A percentile compares a stretch with the other conserved stretches of the same genome.
phyloP scores from a whole-genome alignment of 495 filamentous ascomycete species.

The Apodospora peruviana region DNA sequence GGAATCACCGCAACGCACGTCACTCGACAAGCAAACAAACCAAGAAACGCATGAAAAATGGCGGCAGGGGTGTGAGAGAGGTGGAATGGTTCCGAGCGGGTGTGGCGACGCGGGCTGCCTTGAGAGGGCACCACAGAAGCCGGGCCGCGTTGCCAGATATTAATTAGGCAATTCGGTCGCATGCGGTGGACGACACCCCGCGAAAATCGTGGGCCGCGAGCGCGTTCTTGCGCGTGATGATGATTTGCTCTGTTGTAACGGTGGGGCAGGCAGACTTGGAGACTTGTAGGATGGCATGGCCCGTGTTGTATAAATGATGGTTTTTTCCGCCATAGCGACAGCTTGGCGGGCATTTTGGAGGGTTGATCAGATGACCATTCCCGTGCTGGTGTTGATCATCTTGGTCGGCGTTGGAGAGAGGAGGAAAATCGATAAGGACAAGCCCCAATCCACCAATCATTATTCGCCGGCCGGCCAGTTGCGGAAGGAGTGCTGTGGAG shows the following conservation, averaged over 20 bases:
- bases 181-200: no score
- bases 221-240: no score
- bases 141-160: slow-evolving; percentile 12
- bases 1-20: no score
- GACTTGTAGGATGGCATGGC: not conserved
- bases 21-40: not conserved
- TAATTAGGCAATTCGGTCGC: slow-evolving; percentile 6
- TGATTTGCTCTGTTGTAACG: not conserved
- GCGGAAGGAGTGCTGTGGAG: no score
- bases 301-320: not conserved
- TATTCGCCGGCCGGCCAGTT: no score
- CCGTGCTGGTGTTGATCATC: no score
- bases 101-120: slow-evolving; percentile 2
- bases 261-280: not conserved
- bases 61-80: not conserved
- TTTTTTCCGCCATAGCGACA: not conserved
- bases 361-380: no score
- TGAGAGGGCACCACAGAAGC: not conserved
- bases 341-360: not conserved
- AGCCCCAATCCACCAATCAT: no score
- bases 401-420: no score
- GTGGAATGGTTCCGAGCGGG: slow-evolving; percentile 1
- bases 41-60: not conserved
- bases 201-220: no score
- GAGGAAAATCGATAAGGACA: no score